These are phyloP conservation scores for Sphagnum contortum DNA, from an alignment of 225 moss, liverwort and hornwort genomes.

Conservation along the genomic window DNA sequence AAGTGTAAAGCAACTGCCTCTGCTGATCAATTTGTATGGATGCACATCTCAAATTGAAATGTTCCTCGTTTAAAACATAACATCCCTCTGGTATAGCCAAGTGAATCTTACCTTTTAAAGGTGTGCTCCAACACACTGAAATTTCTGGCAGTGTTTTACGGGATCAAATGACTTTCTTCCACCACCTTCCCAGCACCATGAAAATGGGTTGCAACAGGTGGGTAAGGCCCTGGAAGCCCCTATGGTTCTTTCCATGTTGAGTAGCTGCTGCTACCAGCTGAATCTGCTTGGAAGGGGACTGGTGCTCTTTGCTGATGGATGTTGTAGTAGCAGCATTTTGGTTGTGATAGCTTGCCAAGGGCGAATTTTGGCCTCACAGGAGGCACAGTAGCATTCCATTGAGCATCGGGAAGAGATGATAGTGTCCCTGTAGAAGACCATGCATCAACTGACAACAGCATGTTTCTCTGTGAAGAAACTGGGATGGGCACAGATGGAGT, in stretches of 20 bases:
- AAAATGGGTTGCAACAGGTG: background rate
- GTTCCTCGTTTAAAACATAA: too few relatives aligned
- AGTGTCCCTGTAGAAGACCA: background rate
- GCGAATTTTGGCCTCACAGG: background rate
- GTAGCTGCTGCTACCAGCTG: background rate
- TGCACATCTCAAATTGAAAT: too few relatives aligned
- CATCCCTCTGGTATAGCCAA: too few relatives aligned
- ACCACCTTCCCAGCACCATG: background rate
- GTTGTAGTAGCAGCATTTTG: constrained; percentile 3
- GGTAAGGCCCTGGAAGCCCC: background rate
- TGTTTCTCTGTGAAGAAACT: background rate
- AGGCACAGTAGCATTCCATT: background rate
- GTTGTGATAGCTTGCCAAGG: constrained; percentile 13
- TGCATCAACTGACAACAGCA: background rate
- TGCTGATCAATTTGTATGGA: too few relatives aligned
- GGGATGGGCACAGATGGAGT: constrained; percentile 19
- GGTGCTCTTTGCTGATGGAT: background rate
- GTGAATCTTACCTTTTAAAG: too few relatives aligned
- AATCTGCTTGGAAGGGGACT: background rate
- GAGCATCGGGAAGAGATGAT: background rate
- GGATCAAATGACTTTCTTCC: constrained; percentile 2
- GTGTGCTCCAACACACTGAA: too few relatives aligned
- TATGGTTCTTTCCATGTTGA: background rate
- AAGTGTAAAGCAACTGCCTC: too few relatives aligned
- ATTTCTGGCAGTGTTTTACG: background rate